Evolutionary conservation across 768 basidiomycete species (phyloP).

Genomic region (Trametes cingulata): DNA sequence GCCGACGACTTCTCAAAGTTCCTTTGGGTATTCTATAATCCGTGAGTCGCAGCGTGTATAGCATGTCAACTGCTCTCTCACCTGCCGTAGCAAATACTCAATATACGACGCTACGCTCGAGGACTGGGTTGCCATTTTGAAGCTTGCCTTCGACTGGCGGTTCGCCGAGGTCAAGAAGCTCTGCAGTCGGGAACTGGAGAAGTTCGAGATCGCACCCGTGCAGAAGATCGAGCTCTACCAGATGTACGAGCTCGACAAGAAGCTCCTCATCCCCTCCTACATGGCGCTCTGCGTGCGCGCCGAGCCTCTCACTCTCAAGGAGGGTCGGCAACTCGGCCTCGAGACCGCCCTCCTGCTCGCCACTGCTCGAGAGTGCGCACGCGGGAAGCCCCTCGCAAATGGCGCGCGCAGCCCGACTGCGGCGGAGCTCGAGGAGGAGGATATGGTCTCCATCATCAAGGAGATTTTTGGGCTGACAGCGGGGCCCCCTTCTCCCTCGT

Average conservation of each 20-base stretch:
- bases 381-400: constrained; percentile 36
- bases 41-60: constrained; percentile 23
- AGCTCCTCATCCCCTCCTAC: constrained; percentile 54
- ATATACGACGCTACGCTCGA: constrained; percentile 50
- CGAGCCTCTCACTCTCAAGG: constrained; percentile 51
- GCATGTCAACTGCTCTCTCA: neutral
- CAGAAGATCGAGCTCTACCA: constrained; percentile 62
- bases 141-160: constrained; percentile 53
- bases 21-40: constrained; percentile 37
- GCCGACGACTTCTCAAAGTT: constrained; percentile 33
- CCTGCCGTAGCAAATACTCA: constrained; percentile 49
- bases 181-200: constrained; percentile 55
- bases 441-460: constrained; percentile 32
- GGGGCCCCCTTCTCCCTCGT: constrained; percentile 26
- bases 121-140: constrained; percentile 57
- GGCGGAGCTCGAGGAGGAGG: constrained; percentile 30
- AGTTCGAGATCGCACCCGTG: constrained; percentile 45
- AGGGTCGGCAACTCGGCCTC: constrained; percentile 57
- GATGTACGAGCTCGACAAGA: constrained; percentile 46
- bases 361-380: constrained; percentile 48
- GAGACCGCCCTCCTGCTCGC: constrained; percentile 56
- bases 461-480: constrained; percentile 35
- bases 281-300: constrained; percentile 51
- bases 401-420: constrained; percentile 33
- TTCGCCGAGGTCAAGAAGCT: constrained; percentile 52